Evolutionary conservation across 2,329 filamentous ascomycete genomes (phyloP).

Genomic region (Cladosporium cucumerinum): DNA sequence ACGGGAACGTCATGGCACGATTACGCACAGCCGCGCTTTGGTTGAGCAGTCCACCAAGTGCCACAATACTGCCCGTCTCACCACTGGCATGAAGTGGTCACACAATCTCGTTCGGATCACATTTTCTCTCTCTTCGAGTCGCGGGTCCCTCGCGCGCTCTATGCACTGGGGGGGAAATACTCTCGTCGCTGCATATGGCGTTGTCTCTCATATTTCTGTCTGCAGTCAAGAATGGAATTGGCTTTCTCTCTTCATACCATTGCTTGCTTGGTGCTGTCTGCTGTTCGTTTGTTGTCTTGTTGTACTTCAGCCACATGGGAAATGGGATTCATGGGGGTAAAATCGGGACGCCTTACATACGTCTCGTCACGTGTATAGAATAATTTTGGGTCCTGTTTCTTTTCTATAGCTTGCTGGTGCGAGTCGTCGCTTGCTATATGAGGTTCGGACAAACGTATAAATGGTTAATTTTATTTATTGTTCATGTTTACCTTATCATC

Average conservation of each 20-base stretch:
- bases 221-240: conserved; percentile 8
- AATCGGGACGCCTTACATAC: neutral
- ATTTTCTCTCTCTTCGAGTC: neutral
- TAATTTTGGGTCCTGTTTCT: neutral
- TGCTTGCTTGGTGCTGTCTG: conserved; percentile 1
- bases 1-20: conserved; percentile 6
- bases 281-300: neutral
- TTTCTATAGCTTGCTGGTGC: neutral
- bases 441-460: neutral
- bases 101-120: conserved; percentile 4
- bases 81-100: conserved; percentile 1
- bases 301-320: neutral
- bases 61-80: neutral
- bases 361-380: neutral
- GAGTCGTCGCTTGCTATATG: neutral
- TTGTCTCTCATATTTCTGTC: conserved; percentile 8
- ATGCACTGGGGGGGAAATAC: neutral
- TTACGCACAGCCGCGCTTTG: conserved; percentile 4
- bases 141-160: neutral
- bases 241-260: conserved; percentile 1
- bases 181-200: conserved; percentile 12
- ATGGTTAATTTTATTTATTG: neutral
- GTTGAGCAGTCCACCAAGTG: conserved; percentile 9
- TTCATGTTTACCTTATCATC: neutral
- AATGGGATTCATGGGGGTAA: neutral